A percentile compares a stretch with the other conserved stretches of the same genome.
Evolutionary conservation across 495 filamentous ascomycete genomes (phyloP).

Genomic region (Tuber umbilicatum): DNA sequence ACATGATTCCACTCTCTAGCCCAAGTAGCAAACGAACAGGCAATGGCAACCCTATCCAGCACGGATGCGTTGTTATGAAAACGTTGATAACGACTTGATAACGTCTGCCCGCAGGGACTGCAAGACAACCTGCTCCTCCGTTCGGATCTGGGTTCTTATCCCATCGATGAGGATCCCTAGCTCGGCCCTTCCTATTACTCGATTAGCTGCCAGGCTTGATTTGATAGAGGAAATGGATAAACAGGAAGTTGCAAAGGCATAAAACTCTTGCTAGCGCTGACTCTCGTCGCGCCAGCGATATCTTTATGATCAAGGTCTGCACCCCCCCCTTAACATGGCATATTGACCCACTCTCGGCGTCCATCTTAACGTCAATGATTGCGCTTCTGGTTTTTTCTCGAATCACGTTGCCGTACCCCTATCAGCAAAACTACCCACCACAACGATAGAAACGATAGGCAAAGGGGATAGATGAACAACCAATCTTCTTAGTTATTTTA

Average conservation of each 20-base stretch:
- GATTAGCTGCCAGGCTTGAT: conserved; percentile 7
- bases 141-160: conserved; percentile 63
- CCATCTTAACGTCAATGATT: conserved; percentile 70
- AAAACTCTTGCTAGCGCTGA: conserved; percentile 75
- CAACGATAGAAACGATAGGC: background rate
- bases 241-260: conserved; percentile 69
- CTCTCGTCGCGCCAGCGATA: conserved; percentile 52
- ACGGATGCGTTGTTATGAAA: conserved; percentile 82
- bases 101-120: conserved; percentile 62
- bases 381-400: conserved; percentile 43
- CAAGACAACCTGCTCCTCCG: conserved; percentile 73
- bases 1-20: conserved; percentile 65
- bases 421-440: background rate
- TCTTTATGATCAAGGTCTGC: conserved; percentile 47
- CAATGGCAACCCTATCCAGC: conserved; percentile 85
- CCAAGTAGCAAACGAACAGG: conserved; percentile 70
- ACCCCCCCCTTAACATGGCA: conserved; percentile 61
- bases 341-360: conserved; percentile 77
- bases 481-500: conserved; percentile 52
- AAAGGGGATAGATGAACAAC: conserved; percentile 35
- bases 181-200: conserved; percentile 54
- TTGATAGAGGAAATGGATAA: background rate
- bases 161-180: conserved; percentile 70
- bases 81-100: conserved; percentile 66
- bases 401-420: background rate